Evolutionary conservation across 2,329 filamentous ascomycete species (phyloP), one percentile per base, ranked within the genome.

Genomic region (Pseudogymnoascus sp.): DNA sequence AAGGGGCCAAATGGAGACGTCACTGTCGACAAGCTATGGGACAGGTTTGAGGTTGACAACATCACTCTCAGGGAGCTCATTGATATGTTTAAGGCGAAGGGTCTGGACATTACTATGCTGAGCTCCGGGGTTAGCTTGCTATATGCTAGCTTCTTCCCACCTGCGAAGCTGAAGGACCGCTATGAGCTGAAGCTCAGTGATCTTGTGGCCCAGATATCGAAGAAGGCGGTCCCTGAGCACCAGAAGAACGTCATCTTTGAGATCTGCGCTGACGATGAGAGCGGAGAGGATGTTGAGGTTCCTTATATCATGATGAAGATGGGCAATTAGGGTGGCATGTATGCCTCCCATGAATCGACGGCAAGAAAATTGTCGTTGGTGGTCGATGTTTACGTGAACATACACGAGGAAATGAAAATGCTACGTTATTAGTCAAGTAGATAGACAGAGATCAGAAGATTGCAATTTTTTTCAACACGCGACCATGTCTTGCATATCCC

Each of bases 231-330:
- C 65, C 93, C 95, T 0, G 84, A 85, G 3, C 93, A 98, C 75
- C 92, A 96, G 79, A 95, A 90, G 82, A 93, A 96, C 72, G 85
- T 98, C 67, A 97, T 98, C 71, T 96, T 98, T 73, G 95, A 98
- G 80, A 90, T 97, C 69, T 96, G 95, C 6, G 91, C 90, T 0
- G 93, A 98, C 75, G 95, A 98, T 73, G 80, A 85, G 73, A 88
- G 86, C 3, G 93, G 90, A 68, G 92, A 98, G 78, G 95, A 99
- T 75, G 93, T 98, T 1, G 95, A 99, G 78, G 90, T 98, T 69
- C 95, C 95, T 3, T 98, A 96, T 76, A 91, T 98, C 72, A 96
- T 93, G 86, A 86, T 96, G 69, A 93, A 88, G 80, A 68, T 74
- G 69, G 63, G 65, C 19, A 67, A 70, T 25, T 71, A 69, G 41